A percentile compares a stretch with the other conserved stretches of the same genome.
phyloP scores from a whole-genome alignment of 768 basidiomycete species.

The Kwoniella sp. region DNA sequence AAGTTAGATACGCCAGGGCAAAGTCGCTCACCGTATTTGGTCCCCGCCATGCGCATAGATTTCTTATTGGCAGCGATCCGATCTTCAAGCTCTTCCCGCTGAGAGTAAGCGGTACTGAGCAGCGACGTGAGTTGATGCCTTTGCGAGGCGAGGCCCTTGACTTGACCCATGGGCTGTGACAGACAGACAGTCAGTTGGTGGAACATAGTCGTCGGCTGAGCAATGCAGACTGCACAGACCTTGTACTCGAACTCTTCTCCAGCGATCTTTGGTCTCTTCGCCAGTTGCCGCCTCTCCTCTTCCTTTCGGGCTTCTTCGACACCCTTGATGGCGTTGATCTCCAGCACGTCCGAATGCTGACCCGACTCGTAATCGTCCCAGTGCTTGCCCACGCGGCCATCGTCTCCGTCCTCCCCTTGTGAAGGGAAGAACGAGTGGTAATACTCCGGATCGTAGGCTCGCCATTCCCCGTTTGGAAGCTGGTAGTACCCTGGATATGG shows the following conservation, averaged over 20 bases:
- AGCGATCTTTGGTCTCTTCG: slow-evolving; percentile 25
- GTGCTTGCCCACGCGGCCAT: slow-evolving; percentile 38
- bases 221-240: slow-evolving; percentile 22
- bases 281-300: slow-evolving; percentile 19
- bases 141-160: slow-evolving; percentile 44
- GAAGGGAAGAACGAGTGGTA: slow-evolving; percentile 42
- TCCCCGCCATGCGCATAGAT: slow-evolving; percentile 29
- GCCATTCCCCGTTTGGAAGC: slow-evolving; percentile 41
- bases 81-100: slow-evolving; percentile 43
- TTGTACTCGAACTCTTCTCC: slow-evolving; percentile 41
- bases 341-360: slow-evolving; percentile 25
- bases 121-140: slow-evolving; percentile 47
- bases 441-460: slow-evolving; percentile 44
- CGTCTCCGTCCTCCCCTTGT: slow-evolving; percentile 16
- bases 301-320: slow-evolving; percentile 33
- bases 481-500: slow-evolving; percentile 50
- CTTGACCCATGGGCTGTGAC: slow-evolving; percentile 38
- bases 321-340: slow-evolving; percentile 31
- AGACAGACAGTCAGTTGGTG: no score
- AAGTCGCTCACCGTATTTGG: slow-evolving; percentile 25
- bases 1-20: no score
- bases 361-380: slow-evolving; percentile 38
- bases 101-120: slow-evolving; percentile 39
- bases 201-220: no score
- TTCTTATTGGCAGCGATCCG: slow-evolving; percentile 34